phyloP scores from a whole-genome alignment of 2,329 filamentous ascomycete genomes.

The Pseudogymnoascus sp. region DNA sequence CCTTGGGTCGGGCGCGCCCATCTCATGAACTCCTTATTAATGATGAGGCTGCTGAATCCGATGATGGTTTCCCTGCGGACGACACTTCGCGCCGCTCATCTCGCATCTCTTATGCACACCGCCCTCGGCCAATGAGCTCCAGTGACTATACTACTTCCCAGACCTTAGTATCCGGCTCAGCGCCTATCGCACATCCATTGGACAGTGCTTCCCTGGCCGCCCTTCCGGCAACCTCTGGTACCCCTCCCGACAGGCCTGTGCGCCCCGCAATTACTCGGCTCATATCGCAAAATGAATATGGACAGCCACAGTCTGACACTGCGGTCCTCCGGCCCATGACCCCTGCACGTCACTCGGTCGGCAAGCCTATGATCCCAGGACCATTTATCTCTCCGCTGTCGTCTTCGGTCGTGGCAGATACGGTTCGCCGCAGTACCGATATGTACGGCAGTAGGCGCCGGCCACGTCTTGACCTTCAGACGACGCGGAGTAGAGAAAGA shows the following conservation, averaged over 20 bases:
- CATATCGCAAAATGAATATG: slow-evolving; percentile 24
- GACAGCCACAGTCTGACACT: slow-evolving; percentile 30
- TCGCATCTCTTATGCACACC: neutral
- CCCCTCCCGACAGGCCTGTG: slow-evolving; percentile 19
- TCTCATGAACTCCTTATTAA: slow-evolving; percentile 13
- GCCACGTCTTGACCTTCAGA: slow-evolving; percentile 11
- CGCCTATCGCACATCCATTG: slow-evolving; percentile 24
- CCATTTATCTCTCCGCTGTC: slow-evolving; percentile 54
- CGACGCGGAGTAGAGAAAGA: neutral
- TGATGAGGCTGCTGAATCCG: slow-evolving; percentile 18
- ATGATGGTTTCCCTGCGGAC: slow-evolving; percentile 5
- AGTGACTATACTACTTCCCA: neutral
- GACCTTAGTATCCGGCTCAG: slow-evolving; percentile 13
- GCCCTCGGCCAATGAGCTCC: neutral
- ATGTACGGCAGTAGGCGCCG: slow-evolving; percentile 12
- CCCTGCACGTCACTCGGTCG: slow-evolving; percentile 40
- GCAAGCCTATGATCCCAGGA: slow-evolving; percentile 46
- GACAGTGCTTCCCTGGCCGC: neutral
- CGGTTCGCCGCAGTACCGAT: slow-evolving; percentile 49
- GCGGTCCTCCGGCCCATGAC: slow-evolving; percentile 32
- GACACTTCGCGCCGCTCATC: neutral
- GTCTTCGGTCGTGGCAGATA: slow-evolving; percentile 56
- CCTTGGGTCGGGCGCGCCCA: slow-evolving; percentile 9
- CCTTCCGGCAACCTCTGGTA: slow-evolving; percentile 11
- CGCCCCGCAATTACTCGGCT: slow-evolving; percentile 22